A percentile compares a stretch with the other conserved stretches of the same genome.
These are phyloP conservation scores for Pyrenopolyporus hunteri DNA, from an alignment of 495 filamentous ascomycete genomes.

Conservation along the genomic window DNA sequence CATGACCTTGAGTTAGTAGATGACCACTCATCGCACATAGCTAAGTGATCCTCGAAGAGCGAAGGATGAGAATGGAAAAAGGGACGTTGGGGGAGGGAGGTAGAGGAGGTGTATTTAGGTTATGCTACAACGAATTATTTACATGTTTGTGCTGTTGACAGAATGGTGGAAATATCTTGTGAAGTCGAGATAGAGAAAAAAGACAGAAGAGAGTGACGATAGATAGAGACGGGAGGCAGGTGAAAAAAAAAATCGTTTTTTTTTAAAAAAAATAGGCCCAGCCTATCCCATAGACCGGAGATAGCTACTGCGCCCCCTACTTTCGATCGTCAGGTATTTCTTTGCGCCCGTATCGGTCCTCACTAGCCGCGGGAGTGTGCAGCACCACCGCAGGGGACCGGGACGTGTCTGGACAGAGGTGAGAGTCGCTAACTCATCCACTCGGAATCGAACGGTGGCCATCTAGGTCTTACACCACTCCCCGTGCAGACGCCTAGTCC, in stretches of 20 bases:
- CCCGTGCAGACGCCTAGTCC: background rate
- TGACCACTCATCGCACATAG: too few relatives aligned
- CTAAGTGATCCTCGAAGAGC: too few relatives aligned
- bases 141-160: too few relatives aligned
- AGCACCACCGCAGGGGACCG: conserved; percentile 1
- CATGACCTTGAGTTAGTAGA: too few relatives aligned
- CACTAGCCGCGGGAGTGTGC: background rate
- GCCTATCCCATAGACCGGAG: background rate
- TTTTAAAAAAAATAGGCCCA: conserved; percentile 14
- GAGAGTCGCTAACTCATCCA: background rate
- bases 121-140: too few relatives aligned
- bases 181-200: too few relatives aligned
- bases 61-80: too few relatives aligned
- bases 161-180: too few relatives aligned
- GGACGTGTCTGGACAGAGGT: conserved; percentile 4
- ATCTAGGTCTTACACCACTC: background rate
- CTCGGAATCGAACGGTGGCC: background rate
- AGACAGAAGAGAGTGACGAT: too few relatives aligned
- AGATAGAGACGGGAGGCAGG: background rate
- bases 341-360: conserved; percentile 1
- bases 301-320: conserved; percentile 19
- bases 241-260: background rate
- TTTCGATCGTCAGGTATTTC: conserved; percentile 15
- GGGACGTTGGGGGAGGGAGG: too few relatives aligned
- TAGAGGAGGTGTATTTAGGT: too few relatives aligned